Conservation (phyloP, 768 basidiomycete species). For the Termitomyces titanicus region DNA sequence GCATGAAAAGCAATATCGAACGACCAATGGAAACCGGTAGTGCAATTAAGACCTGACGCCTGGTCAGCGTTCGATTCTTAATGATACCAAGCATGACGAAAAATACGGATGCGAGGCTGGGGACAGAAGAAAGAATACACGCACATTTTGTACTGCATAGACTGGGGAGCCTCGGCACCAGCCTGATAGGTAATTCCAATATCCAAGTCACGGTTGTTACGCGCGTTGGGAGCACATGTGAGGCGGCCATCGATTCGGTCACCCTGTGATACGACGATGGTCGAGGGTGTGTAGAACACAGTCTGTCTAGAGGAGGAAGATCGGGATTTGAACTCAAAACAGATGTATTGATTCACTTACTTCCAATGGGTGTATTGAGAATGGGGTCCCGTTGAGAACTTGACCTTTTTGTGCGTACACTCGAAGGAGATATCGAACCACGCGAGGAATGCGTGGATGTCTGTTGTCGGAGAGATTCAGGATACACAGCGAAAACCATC, state of each 20-base stretch:
- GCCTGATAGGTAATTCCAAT: slow-evolving; percentile 75
- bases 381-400: slow-evolving; percentile 97
- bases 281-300: slow-evolving; percentile 92
- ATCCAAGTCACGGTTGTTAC: slow-evolving; percentile 95
- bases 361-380: slow-evolving; percentile 97
- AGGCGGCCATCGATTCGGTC: slow-evolving; percentile 73
- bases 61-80: slow-evolving; percentile 53
- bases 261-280: slow-evolving; percentile 64
- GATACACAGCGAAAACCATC: not conserved
- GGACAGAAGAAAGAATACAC: slow-evolving; percentile 34
- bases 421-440: slow-evolving; percentile 99
- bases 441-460: slow-evolving; percentile 95
- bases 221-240: slow-evolving; percentile 81
- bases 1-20: not conserved
- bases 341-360: slow-evolving; percentile 42
- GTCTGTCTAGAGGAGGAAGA: slow-evolving; percentile 64
- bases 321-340: not conserved
- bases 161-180: slow-evolving; percentile 28
- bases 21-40: slow-evolving; percentile 7
- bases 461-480: slow-evolving; percentile 34
- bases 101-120: slow-evolving; percentile 10
- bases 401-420: slow-evolving; percentile 92
- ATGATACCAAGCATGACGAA: slow-evolving; percentile 12
- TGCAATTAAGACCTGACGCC: slow-evolving; percentile 70
- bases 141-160: slow-evolving; percentile 84